Conservation (phyloP, 2,329 filamentous ascomycete genomes). For the Beauveria sp. region DNA sequence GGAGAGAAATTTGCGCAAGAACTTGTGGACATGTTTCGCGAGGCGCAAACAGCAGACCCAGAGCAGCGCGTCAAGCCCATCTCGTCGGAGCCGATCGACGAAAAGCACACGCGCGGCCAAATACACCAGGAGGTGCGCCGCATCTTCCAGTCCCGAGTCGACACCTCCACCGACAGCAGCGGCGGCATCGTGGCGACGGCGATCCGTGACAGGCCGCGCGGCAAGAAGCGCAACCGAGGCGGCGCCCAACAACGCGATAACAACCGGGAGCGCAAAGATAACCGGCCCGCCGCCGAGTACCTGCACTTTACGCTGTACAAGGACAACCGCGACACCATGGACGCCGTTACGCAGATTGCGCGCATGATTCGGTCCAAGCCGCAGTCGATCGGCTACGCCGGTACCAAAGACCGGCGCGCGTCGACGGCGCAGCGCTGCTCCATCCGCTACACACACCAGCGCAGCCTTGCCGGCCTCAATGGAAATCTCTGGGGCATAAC, state of each 20-base stretch:
- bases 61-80: slow-evolving; percentile 25
- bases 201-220: slow-evolving; percentile 38
- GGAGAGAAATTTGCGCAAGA: slow-evolving; percentile 32
- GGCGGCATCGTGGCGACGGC: slow-evolving; percentile 61
- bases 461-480: slow-evolving; percentile 60
- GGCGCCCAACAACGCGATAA: slow-evolving; percentile 14
- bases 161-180: slow-evolving; percentile 57
- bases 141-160: slow-evolving; percentile 70
- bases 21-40: slow-evolving; percentile 34
- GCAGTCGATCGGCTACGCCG: slow-evolving; percentile 67
- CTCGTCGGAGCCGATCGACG: slow-evolving; percentile 33
- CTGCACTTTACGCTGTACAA: slow-evolving; percentile 91
- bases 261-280: slow-evolving; percentile 21
- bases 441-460: slow-evolving; percentile 40
- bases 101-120: slow-evolving; percentile 37
- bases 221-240: slow-evolving; percentile 19
- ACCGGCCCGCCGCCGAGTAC: slow-evolving; percentile 54
- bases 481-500: slow-evolving; percentile 53
- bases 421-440: slow-evolving; percentile 80
- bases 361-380: slow-evolving; percentile 66
- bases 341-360: slow-evolving; percentile 70
- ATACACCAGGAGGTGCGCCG: slow-evolving; percentile 61
- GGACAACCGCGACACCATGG: slow-evolving; percentile 96
- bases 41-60: slow-evolving; percentile 23
- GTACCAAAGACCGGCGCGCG: slow-evolving; percentile 84